Percentiles rank a stretch among this genome's conserved stretches.
phyloP scores from a whole-genome alignment of 106 monocot genomes.

The Phalaenopsis equestris region DNA sequence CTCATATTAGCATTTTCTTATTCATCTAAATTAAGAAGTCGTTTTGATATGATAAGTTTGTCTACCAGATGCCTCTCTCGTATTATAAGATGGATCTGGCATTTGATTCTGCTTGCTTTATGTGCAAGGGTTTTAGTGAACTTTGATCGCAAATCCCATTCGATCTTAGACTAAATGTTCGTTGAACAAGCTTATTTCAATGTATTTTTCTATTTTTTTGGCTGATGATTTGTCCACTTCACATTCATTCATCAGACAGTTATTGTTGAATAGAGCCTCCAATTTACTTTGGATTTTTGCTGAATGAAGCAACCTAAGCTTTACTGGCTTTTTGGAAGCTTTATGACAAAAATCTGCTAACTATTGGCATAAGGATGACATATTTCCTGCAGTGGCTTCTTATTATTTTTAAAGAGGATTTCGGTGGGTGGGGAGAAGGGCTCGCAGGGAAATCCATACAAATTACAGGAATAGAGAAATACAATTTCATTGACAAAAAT shows the following conservation, averaged over 20 bases:
- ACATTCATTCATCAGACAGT: too few species aligned
- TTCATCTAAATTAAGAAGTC: background rate
- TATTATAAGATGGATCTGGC: background rate
- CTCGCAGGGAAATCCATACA: background rate
- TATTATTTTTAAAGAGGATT: background rate
- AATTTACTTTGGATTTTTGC: too few species aligned
- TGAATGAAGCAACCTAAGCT: background rate
- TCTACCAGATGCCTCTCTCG: background rate
- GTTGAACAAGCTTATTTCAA: background rate
- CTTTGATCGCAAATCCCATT: background rate
- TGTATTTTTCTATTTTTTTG: background rate
- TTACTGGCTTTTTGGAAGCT: background rate
- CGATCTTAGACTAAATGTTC: background rate
- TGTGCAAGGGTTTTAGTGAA: too few species aligned
- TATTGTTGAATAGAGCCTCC: too few species aligned
- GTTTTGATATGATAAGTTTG: background rate
- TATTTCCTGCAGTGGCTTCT: background rate
- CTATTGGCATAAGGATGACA: background rate
- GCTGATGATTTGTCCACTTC: too few species aligned
- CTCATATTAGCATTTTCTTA: slow-evolving; percentile 4
- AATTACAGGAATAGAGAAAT: background rate
- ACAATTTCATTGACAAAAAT: background rate
- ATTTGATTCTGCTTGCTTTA: slow-evolving; percentile 1
- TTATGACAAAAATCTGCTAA: background rate
- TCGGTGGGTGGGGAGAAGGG: too few species aligned